These are phyloP conservation scores for Euphrasia confusa DNA, from an alignment of 257 asterid genomes.

Conservation along the genomic window DNA sequence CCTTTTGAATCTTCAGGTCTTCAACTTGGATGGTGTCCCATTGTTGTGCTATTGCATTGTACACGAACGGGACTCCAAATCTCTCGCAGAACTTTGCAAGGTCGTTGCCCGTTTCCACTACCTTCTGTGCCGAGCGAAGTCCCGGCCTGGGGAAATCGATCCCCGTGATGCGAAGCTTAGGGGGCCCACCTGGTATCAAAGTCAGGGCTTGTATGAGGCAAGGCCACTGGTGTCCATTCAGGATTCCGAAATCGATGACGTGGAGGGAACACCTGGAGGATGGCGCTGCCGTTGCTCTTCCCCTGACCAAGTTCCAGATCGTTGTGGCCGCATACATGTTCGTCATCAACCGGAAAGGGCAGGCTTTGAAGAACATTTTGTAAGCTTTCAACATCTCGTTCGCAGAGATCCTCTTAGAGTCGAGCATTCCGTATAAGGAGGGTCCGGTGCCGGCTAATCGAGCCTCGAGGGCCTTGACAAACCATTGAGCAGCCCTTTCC, in stretches of 20 bases:
- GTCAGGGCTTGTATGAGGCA: slow-evolving; percentile 33
- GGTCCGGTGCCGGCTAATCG: slow-evolving; percentile 44
- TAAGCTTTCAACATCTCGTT: slow-evolving; percentile 37
- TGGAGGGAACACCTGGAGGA: slow-evolving; percentile 28
- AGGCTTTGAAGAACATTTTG: slow-evolving; percentile 35
- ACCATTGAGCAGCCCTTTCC: slow-evolving; percentile 42
- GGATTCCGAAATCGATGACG: slow-evolving; percentile 40
- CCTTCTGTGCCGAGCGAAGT: slow-evolving; percentile 46
- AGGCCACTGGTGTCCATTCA: slow-evolving; percentile 42
- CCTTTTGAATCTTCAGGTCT: slow-evolving; percentile 29
- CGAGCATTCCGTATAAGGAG: slow-evolving; percentile 9
- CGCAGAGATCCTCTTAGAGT: slow-evolving; percentile 32
- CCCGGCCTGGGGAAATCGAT: slow-evolving; percentile 53
- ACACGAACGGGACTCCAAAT: slow-evolving; percentile 43
- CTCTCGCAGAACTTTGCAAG: slow-evolving; percentile 40
- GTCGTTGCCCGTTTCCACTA: slow-evolving; percentile 41
- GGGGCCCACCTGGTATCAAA: slow-evolving; percentile 43
- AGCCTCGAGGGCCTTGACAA: slow-evolving; percentile 47
- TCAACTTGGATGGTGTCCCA: slow-evolving; percentile 45
- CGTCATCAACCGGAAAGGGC: slow-evolving; percentile 45
- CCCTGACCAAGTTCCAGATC: slow-evolving; percentile 27
- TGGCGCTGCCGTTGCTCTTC: slow-evolving; percentile 18
- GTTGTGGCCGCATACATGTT: slow-evolving; percentile 37
- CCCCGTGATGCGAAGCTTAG: slow-evolving; percentile 49
- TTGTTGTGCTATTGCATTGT: slow-evolving; percentile 40